Base-by-base conservation (phyloP, 2,329 filamentous ascomycete species). In the Cephalotrichum gorgonifer region DNA sequence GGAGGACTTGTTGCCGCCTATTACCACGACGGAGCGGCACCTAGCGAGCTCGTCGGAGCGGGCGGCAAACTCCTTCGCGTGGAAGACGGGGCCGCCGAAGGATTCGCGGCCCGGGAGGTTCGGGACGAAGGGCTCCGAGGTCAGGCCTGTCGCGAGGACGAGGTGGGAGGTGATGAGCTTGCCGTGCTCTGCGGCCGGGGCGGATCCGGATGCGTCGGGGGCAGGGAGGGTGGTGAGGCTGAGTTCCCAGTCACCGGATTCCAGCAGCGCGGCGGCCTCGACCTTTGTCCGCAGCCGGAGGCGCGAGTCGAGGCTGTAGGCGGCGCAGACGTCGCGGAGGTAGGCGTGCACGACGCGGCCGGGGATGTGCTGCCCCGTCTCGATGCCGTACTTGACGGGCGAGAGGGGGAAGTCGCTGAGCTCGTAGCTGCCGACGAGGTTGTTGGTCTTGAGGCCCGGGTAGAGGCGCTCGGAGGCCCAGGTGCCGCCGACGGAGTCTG, bases 1-100 rank as follows among this genome's bases (percentile, higher is more conserved):
- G 7, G 54, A 52, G 2, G 50, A 56, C 44, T 57, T 57, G 42
- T 53, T 51, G 3, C 50, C 54, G 12, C 55, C 55, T 20, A 54
- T 44, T 1, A 57, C 52, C 4, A 52, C 51, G 4, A 57, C 54
- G 8, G 22, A 23, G 30, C 48, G 50, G 14, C 44, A 25, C 11
- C 22, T 25, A 3, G 47, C 26, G 1, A 56, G 30, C 7, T 38
- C 22, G 14, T 51, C 43, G 6, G 35, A 30, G 6, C 50, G 35
- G 3, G 49, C 9, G 11, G 44, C 46, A n/a, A 57, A 50, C 15
- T 57, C 43, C 31, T 54, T 54, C 4, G 50, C 50, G 41, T 57
- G 55, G 47, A 57, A 55, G 2, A 55, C 26, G 33, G 43, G 28
- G 11, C 53, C 53, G 3, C 43, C 20, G 35, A 56, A 56, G 3